phyloP scores from a whole-genome alignment of 495 filamentous ascomycete genomes.

The Xylaria sp. region DNA sequence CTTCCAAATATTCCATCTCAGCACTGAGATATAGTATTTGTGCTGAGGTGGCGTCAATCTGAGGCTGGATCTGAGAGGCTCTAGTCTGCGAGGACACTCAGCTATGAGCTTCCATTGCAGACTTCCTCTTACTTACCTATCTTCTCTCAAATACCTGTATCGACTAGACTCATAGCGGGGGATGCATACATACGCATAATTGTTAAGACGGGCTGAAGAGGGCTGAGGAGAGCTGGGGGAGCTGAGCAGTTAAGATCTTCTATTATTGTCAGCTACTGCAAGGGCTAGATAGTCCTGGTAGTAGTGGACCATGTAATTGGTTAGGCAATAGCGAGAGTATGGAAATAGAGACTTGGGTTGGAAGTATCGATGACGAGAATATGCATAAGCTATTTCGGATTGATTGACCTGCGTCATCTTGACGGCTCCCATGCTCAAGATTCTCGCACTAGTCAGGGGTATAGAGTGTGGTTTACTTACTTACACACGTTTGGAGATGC shows the following conservation, averaged over 20 bases:
- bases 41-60: neutral
- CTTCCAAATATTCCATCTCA: neutral
- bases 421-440: constrained; percentile 4
- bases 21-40: neutral
- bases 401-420: constrained; percentile 18
- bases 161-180: neutral
- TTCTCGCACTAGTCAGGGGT: neutral
- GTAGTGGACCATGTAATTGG: neutral
- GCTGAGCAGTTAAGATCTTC: constrained; percentile 20
- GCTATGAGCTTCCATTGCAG: neutral
- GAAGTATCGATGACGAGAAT: constrained; percentile 16
- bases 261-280: constrained; percentile 16
- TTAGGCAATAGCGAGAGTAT: neutral
- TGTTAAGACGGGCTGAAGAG: neutral
- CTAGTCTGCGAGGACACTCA: neutral
- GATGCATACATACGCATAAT: too few relatives aligned
- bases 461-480: too few relatives aligned
- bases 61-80: neutral
- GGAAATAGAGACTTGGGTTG: constrained; percentile 5
- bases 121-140: neutral
- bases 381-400: neutral
- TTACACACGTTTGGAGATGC: neutral
- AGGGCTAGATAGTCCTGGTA: neutral
- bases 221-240: constrained; percentile 22
- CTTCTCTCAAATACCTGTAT: neutral